Base-by-base conservation (phyloP, 305 asterid genomes). In the Plantago lanceolata region DNA sequence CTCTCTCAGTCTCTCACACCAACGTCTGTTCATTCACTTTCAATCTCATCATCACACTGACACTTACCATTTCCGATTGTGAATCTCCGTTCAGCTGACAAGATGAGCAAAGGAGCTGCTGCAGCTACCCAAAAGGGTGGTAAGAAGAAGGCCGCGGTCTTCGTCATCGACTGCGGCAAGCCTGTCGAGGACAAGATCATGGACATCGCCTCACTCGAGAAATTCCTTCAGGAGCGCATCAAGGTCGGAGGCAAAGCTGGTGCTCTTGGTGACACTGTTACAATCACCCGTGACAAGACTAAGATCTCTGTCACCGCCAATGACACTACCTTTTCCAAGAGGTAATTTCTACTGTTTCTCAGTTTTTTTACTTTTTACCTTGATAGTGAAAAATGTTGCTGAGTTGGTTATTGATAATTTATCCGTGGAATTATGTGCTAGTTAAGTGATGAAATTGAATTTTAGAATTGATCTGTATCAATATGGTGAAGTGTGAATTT, bases 221-320 rank as follows among this genome's bases (percentile, higher is more conserved):
- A 85, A 74, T 88, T 82, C 67, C 79, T 88, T 29, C 96, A 84
- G 76, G 96, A 88, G 58, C 75, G 96, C 24, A 88, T 88, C 72
- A 88, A 85, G 79, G 96, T 88, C 57, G 96, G 88, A 47, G 94
- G 94, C 61, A 88, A 88, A 75, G 81, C 96, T 51, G 94, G 96
- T 24, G 86, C 90, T 18, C 89, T 88, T 21, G 94, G 91, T 0
- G 94, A 88, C 19, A 75, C 94, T 28, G 91, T 85, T 2, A 71
- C 84, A 12, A 70, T 85, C 47, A 64, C 61, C 21, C 96, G 91
- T 14, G 96, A 88, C 20, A 88, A 88, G 71, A 77, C 64, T 73
- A 85, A 85, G 71, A 84, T 88, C 68, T 75, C 88, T 47, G 91
- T 88, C 56, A 82, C 88, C 1, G 82, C 88, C 20, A 53, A 13